A percentile compares a stretch with the other conserved stretches of the same genome.
Evolutionary conservation across 2,329 filamentous ascomycete species (phyloP).

Genomic region (Fusarium falciforme): DNA sequence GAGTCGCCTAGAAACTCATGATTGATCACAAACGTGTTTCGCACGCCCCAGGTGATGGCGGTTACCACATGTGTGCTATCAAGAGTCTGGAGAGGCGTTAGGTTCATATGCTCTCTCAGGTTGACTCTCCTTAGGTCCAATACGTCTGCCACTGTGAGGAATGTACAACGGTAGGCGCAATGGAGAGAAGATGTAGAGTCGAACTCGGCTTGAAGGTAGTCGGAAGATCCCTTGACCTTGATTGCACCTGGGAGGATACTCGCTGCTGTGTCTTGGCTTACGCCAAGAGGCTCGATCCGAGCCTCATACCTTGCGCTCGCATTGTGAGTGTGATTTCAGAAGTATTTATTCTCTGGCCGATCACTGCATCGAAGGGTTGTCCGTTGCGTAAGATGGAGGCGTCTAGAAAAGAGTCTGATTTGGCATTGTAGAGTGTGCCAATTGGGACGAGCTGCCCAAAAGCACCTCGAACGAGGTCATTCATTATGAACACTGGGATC

Average conservation of each 20-base stretch:
- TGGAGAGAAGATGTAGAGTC: rapidly evolving
- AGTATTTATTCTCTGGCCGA: not conserved
- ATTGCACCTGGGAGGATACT: conserved; percentile 17
- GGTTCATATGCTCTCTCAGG: not conserved
- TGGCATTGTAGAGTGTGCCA: conserved; percentile 31
- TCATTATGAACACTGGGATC: not conserved
- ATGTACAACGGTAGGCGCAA: not conserved
- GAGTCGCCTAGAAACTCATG: not conserved
- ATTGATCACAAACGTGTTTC: conserved; percentile 12
- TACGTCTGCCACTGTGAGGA: not conserved
- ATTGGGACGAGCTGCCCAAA: conserved; percentile 20
- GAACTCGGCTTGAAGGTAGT: conserved; percentile 7
- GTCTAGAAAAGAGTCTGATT: conserved; percentile 14
- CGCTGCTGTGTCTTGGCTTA: conserved; percentile 9
- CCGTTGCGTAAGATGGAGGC: conserved; percentile 2
- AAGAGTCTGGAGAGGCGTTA: not conserved
- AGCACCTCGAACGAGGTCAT: not conserved
- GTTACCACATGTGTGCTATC: conserved; percentile 26
- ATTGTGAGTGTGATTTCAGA: not conserved
- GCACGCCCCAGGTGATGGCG: conserved; percentile 23
- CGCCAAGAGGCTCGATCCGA: not conserved
- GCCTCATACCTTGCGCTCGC: not conserved
- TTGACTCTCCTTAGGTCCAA: not conserved
- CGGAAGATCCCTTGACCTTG: conserved; percentile 9
- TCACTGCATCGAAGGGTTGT: not conserved